Base-by-base conservation (phyloP, 176 grass and related monocot genomes). In the Oryza longistaminata region DNA sequence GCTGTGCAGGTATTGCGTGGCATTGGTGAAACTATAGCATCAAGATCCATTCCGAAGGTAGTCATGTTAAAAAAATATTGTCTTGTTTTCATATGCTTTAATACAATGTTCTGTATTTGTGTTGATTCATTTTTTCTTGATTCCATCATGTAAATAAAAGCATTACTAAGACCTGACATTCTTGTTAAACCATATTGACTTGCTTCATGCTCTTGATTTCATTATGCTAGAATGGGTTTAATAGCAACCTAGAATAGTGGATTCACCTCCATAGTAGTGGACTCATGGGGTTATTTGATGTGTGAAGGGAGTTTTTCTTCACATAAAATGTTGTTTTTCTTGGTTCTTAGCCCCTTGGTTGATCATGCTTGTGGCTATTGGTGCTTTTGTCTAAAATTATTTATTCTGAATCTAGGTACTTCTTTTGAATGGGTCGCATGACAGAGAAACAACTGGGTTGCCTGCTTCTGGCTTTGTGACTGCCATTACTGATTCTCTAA, bases 401-500 rank as follows among this genome's bases (percentile, higher is more conserved):
- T 46, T 79, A 37, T 79, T 33, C 22, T 85, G 34, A 87, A 83
- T 79, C 11, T 66, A 97, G 95, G 93, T 97, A 60, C 90, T 97
- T 93, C 64, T 97, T 71, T 82, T 97, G 70, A 97, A 97, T 86
- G 93, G 95, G 60, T 93, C 89, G 60, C 95, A 95, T 87, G 95
- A 97, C 85, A 95, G 95, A 92, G 95, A 97, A 88, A 93, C 92
- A 73, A 77, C 65, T 79, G 92, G 95, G 3, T 74, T 95, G 70
- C 84, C 76, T 77, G 87, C 95, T 81, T 97, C 92, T 78, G 90
- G 85, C 35, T 97, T 95, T 88, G 95, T 95, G 46, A 93, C 91
- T 81, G 95, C 92, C 88, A 93, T 97, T 71, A 93, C 95, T 40
- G 91, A 95, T 91, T 92, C 95, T 81, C 80, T 95, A 83, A 97